Evolutionary conservation across 192 early-diverging fungal species (phyloP).

Genomic region (Linnemannia zychae): DNA sequence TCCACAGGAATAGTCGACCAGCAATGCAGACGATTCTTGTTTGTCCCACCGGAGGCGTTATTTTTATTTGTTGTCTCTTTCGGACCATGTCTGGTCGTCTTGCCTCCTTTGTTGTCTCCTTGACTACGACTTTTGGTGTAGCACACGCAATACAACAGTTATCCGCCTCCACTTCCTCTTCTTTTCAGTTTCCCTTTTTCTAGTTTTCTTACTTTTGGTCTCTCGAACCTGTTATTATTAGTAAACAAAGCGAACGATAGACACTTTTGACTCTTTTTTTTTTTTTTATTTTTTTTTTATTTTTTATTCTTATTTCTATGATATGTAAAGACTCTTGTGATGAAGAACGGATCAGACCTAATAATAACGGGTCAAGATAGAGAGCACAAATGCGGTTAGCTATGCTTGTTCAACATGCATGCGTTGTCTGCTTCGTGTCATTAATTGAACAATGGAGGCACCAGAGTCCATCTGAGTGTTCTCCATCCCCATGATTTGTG

Average conservation of each 20-base stretch:
- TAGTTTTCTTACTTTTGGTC: neutral
- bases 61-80: neutral
- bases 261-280: neutral
- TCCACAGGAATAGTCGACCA: constrained; percentile 29
- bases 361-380: neutral
- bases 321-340: neutral
- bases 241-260: neutral
- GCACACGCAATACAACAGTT: neutral
- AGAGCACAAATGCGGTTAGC: neutral
- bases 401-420: neutral
- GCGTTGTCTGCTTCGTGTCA: too few species aligned
- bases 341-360: neutral
- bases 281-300: neutral
- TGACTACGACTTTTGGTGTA: neutral
- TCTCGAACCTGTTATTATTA: neutral
- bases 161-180: neutral
- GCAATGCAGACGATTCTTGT: constrained; percentile 13
- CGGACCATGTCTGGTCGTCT: neutral
- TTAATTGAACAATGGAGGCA: too few species aligned
- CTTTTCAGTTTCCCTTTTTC: neutral
- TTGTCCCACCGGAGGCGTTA: neutral
- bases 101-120: neutral
- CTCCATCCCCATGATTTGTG: neutral
- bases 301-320: constrained; percentile 6
- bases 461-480: too few species aligned